A percentile compares a stretch with the other conserved stretches of the same genome.
These are phyloP conservation scores for Vickermania ingenoplastis DNA, from an alignment of 208 protist species.

Conservation along the genomic window DNA sequence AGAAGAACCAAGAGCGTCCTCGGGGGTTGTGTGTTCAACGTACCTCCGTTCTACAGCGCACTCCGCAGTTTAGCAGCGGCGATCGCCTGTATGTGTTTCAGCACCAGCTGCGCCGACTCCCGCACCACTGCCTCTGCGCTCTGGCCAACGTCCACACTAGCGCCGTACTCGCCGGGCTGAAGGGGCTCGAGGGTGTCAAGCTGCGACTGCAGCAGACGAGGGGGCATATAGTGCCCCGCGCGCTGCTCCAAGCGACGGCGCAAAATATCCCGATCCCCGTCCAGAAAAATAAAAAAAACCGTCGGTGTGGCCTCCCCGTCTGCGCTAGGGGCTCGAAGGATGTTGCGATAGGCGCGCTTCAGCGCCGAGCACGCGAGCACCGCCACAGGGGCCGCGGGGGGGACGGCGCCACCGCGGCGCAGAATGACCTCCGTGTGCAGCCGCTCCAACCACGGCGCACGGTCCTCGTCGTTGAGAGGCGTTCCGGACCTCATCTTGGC, in stretches of 20 bases:
- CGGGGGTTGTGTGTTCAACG: too few relatives aligned
- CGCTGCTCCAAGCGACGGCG: slow-evolving; percentile 23
- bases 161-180: slow-evolving; percentile 17
- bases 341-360: background rate
- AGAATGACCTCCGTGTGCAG: slow-evolving; percentile 29
- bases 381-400: too few relatives aligned
- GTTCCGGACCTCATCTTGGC: slow-evolving; percentile 52
- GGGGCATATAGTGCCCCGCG: slow-evolving; percentile 52
- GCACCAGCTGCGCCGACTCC: too few relatives aligned
- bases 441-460: slow-evolving; percentile 48
- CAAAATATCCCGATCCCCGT: slow-evolving; percentile 17
- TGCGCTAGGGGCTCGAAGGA: slow-evolving; percentile 1
- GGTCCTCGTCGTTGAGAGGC: slow-evolving; percentile 60
- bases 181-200: slow-evolving; percentile 39
- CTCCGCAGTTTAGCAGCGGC: too few relatives aligned
- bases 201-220: slow-evolving; percentile 51
- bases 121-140: slow-evolving; percentile 14
- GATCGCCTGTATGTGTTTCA: too few relatives aligned
- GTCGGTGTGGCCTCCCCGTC: too few relatives aligned
- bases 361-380: background rate
- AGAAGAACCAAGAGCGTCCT: too few relatives aligned
- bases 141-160: slow-evolving; percentile 15
- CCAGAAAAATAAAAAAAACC: slow-evolving; percentile 49
- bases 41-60: too few relatives aligned
- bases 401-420: background rate